Evolutionary conservation across 1,139 yeast species (phyloP), one percentile per base, ranked within the genome.

Genomic region (Sugiyamaella xylanicola): DNA sequence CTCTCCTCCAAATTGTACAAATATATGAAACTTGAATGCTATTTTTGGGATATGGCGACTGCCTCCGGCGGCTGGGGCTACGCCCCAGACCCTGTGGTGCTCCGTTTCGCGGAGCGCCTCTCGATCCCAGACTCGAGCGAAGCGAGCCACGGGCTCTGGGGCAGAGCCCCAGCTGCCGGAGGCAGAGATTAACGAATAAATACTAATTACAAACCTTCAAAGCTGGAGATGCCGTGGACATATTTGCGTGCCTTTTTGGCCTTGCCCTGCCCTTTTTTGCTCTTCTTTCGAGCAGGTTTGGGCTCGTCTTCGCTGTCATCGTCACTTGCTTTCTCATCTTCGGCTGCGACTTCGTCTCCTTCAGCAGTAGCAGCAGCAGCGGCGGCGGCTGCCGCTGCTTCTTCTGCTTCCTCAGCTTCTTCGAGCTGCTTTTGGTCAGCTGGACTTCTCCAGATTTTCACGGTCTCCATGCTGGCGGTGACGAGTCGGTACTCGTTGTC

Each of bases 401-500:
- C 68, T 1, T 65, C 70, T 16, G 63, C 65, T 8, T 62, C 64
- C 29, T 64, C 68, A 4, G 61, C 65, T 39, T 55, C 58, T 2
- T 49, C 36, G 53, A 55, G 11, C 58, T 62, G 39, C 55, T 60
- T 19, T 21, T 56, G 57, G 9, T 61, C 63, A 20, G 55, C 59
- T n/a, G 60, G 61, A 19, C 58, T 51, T 41, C 62, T 74, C 98
- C 97, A 92, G 4, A 92, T 75, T 65, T 85, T 86, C 61, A 91
- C 73, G 25, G 79, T 77, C 50, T 87, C 95, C 92, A 91, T 86
- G 19, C 96, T 93, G 2, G 87, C 90, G 70, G 89, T 84, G 2
- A 87, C 82, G 58, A 91, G 74, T 57, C 96, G 78, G 68, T 90
- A 92, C 51, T 87, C 86, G 63, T 68, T 83, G 68, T 92, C 98